Base-by-base conservation (phyloP, 2,329 filamentous ascomycete species). In the Beauveria medogensis region DNA sequence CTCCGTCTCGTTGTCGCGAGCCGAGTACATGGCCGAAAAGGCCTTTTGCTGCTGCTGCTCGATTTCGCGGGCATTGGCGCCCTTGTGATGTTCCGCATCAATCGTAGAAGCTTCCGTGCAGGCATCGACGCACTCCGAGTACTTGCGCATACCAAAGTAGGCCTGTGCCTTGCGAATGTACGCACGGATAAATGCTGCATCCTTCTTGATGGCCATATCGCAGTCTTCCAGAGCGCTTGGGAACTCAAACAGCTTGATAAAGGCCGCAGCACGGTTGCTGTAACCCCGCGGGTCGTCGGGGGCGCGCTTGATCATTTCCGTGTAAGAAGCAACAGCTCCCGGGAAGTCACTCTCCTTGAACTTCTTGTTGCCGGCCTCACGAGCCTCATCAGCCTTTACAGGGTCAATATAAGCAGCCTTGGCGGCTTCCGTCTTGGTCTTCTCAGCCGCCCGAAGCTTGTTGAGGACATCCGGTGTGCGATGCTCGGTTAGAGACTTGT, bases 321-420 rank as follows among this genome's bases (percentile, higher is more conserved):
- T 85, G 80, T 99, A 99, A 1, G 93, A 91, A 50, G 91, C 92
- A 30, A 99, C 92, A 10, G 94, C 94, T 58, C 85, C 94, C 12
- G 94, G 93, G 90, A 92, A 97, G 76, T 99, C 92, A 37, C 84
- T 88, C 69, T 92, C 91, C 82, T 97, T 97, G 84, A 99, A 99
- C 77, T 95, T 96, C 75, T 90, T 85, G 77, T 97, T 97, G 50
- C 94, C 94, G 63, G 95, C 86, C 74, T 96, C 91, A 67, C 94
- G 92, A 16, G 94, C 92, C 80, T 96, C 90, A 71, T 99, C 94
- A 24, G 94, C 94, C 80, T 97, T 93, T 68, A 80, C 88, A 0
- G 94, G 91, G 76, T 94, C 90, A 68, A 99, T 79, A 76, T 97
- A 97, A 3, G 92, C 86, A 65, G 86, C 77, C 74, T 84, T 90